phyloP scores from a whole-genome alignment of 306 rosid genomes.

The Quercus dentata region DNA sequence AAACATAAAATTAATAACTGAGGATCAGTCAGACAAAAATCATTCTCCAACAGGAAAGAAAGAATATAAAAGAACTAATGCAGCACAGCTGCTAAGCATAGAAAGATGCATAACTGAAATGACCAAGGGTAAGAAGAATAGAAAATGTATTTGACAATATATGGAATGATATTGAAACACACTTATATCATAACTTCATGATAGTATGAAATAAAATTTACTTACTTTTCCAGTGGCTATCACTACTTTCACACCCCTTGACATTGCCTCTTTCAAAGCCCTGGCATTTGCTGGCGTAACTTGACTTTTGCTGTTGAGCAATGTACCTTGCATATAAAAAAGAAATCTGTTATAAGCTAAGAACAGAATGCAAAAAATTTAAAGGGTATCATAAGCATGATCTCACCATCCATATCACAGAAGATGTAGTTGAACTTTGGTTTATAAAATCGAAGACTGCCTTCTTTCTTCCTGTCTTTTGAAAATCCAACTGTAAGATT shows the following conservation, averaged over 20 bases:
- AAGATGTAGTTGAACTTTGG: conserved; percentile 88
- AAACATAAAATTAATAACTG: conserved; percentile 19
- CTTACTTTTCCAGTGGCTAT: conserved; percentile 98
- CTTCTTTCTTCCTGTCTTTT: conserved; percentile 95
- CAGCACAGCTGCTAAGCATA: conserved; percentile 5
- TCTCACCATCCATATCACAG: conserved; percentile 97
- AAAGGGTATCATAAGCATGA: not conserved
- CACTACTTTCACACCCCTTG: conserved; percentile 88
- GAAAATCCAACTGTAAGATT: conserved; percentile 61
- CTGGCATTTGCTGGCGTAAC: conserved; percentile 53
- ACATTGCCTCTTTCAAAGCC: conserved; percentile 75
- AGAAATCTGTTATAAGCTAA: conserved; percentile 22
- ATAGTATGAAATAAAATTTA: conserved; percentile 6
- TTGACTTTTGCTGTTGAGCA: conserved; percentile 83
- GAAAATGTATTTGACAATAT: not conserved
- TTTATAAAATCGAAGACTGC: conserved; percentile 69
- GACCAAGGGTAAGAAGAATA: not conserved
- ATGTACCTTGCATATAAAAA: conserved; percentile 61
- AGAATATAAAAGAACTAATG: not conserved
- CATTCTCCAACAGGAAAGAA: not conserved
- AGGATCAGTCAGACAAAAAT: conserved; percentile 10
- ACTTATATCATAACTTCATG: not conserved
- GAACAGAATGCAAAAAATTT: conserved; percentile 2
- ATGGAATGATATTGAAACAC: not conserved
- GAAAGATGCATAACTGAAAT: not conserved